Base-by-base conservation (phyloP, 2,329 filamentous ascomycete genomes). In the Aspergillus felis region DNA sequence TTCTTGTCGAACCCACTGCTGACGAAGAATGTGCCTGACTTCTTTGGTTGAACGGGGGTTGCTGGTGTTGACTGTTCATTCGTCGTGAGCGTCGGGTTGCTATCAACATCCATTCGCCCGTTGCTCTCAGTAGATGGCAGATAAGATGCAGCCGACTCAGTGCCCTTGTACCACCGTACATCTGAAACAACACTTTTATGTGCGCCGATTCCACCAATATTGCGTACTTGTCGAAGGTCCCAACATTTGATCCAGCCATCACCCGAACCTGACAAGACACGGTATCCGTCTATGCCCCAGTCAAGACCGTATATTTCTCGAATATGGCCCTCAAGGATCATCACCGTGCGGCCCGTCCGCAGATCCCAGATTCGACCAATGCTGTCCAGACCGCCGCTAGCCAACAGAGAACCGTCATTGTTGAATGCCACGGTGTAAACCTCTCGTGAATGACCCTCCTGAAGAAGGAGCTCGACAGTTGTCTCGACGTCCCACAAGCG, bases 211-310 rank as follows among this genome's bases (percentile, higher is more conserved):
- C 89, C 90, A 12, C 91, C 93, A 0, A 85, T 88, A 61, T 87
- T 87, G 66, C 89, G 85, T 51, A 97, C 92, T 67, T 94, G 93
- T 49, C 94, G 87, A 53, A 99, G 82, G 71, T 99, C 94, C 94
- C 94, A 99, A 76, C 93, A 97, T 75, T 97, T 97, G 68, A 96
- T 87, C 84, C 94, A 97, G 20, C 93, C 93, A 70, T 99, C 94
- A 2, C 88, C 91, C 14, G 92, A 95, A 1, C 92, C 92, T 0
- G 92, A 92, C n/a, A 97, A 80, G 8, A 97, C 85, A n/a, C 94
- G 86, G 72, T 96, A 88, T 5, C 93, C 92, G 70, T 99, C 94
- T 0, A 87, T 83, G 57, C 90, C 87, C 94, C 95, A 99, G 73
- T 97, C 92, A 5, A 97, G 79, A 0, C 88, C 92, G 68, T 96